Conservation (phyloP, 106 monocot species). For the Agapanthus africanus region DNA sequence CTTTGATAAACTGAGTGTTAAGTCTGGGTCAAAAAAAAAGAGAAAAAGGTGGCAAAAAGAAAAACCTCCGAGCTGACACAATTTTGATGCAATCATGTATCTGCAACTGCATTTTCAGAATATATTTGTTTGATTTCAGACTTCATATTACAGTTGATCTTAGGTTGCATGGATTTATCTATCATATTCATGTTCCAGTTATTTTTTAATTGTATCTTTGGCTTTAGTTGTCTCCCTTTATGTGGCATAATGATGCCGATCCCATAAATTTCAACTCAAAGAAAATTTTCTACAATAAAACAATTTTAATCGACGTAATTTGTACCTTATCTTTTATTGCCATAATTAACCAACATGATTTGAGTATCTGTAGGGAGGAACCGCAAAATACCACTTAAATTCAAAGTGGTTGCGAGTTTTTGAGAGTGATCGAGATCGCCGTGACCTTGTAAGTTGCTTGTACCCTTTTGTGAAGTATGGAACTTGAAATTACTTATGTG, state of each 20-base stretch:
- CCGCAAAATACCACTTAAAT: slow-evolving; percentile 79
- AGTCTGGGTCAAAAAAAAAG: no score
- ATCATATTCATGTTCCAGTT: neutral
- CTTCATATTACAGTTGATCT: neutral
- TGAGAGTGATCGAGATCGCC: slow-evolving; percentile 95
- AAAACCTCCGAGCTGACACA: no score
- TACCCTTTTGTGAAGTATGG: neutral
- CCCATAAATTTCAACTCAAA: neutral
- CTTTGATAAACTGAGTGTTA: no score
- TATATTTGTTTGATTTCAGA: neutral
- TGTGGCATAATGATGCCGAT: neutral
- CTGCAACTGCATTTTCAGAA: neutral
- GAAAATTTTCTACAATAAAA: neutral
- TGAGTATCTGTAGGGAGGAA: slow-evolving; percentile 66
- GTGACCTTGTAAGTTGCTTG: slow-evolving; percentile 79
- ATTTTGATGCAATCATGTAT: no score
- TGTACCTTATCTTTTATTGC: no score
- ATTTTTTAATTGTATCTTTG: neutral
- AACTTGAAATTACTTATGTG: neutral
- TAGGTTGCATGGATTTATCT: neutral
- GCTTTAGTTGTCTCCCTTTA: neutral
- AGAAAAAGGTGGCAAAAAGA: neutral
- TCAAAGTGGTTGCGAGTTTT: slow-evolving; percentile 81
- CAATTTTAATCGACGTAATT: no score
- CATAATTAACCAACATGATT: slow-evolving; percentile 12